A percentile compares a stretch with the other conserved stretches of the same genome.
Evolutionary conservation across 2,329 filamentous ascomycete species (phyloP).

Genomic region (Epichloe coenophiala): DNA sequence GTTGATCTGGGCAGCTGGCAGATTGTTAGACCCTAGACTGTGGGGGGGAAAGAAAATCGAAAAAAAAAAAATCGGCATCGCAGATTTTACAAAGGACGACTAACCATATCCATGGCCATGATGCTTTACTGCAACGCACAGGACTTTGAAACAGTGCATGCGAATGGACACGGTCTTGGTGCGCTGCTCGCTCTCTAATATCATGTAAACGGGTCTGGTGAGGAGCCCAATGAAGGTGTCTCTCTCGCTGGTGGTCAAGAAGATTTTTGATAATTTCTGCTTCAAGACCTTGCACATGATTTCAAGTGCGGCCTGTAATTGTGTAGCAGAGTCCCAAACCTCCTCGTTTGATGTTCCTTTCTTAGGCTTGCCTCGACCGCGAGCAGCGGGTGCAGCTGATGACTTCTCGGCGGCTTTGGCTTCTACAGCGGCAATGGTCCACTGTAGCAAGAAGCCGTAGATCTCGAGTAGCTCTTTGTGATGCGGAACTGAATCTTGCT

Average conservation of each 20-base stretch:
- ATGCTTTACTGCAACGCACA: slow-evolving; percentile 94
- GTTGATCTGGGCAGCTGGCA: slow-evolving; percentile 78
- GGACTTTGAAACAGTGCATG: slow-evolving; percentile 94
- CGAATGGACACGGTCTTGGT: slow-evolving; percentile 79
- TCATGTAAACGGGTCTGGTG: slow-evolving; percentile 83
- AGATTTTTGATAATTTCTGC: slow-evolving; percentile 82
- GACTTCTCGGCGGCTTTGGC: slow-evolving; percentile 87
- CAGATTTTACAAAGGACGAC: slow-evolving; percentile 10
- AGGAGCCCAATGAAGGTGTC: slow-evolving; percentile 90
- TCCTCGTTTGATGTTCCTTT: slow-evolving; percentile 70
- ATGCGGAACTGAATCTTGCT: slow-evolving; percentile 72
- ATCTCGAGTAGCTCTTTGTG: slow-evolving; percentile 90
- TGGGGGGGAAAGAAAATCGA: too few species aligned
- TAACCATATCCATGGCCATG: slow-evolving; percentile 91
- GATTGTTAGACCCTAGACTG: slow-evolving; percentile 13
- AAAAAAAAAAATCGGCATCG: not conserved
- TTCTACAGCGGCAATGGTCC: slow-evolving; percentile 90
- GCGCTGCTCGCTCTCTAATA: slow-evolving; percentile 86
- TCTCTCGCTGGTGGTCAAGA: slow-evolving; percentile 88
- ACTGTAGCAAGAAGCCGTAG: slow-evolving; percentile 87
- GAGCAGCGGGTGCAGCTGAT: slow-evolving; percentile 48
- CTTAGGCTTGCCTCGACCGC: slow-evolving; percentile 62
- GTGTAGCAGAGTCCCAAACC: slow-evolving; percentile 75
- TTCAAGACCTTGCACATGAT: slow-evolving; percentile 94
- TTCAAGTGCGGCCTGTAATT: slow-evolving; percentile 79